Evolutionary conservation across 2,329 filamentous ascomycete species (phyloP).

Genomic region (Fusarium abutilonis): DNA sequence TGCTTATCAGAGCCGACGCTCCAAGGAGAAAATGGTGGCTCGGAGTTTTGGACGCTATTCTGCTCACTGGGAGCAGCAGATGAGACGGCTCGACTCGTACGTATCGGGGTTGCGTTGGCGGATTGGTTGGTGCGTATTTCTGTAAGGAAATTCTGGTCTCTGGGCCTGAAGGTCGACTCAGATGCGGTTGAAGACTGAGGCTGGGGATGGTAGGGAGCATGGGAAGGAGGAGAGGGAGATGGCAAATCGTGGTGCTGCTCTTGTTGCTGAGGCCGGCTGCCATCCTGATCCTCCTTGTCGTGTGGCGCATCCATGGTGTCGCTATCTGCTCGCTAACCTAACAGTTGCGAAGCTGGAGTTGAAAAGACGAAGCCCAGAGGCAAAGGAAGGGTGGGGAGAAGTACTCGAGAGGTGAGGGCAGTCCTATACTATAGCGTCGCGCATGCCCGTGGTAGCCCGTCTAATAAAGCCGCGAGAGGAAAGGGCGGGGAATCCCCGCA

Average conservation of each 20-base stretch:
- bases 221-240: neutral
- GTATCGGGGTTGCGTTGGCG: conserved; percentile 16
- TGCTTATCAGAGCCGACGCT: conserved; percentile 56
- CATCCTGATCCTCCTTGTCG: conserved; percentile 22
- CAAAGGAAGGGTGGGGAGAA: conserved; percentile 6
- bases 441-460: conserved; percentile 34
- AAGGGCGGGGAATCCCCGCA: neutral
- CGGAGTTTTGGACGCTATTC: conserved; percentile 31
- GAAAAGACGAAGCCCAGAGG: conserved; percentile 10
- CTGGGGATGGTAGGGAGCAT: neutral
- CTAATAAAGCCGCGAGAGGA: neutral
- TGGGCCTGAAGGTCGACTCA: conserved; percentile 21
- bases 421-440: conserved; percentile 32
- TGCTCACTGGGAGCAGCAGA: conserved; percentile 35
- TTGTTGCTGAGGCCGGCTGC: conserved; percentile 14
- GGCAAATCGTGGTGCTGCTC: conserved; percentile 1
- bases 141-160: conserved; percentile 2
- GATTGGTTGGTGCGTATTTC: conserved; percentile 8
- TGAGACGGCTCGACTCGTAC: conserved; percentile 24
- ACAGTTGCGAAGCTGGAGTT: conserved; percentile 24
- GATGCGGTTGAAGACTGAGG: conserved; percentile 28
- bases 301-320: conserved; percentile 40
- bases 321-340: conserved; percentile 30
- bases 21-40: conserved; percentile 53
- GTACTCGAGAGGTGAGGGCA: conserved; percentile 15